Evolutionary conservation across 257 asterid genomes (phyloP), one percentile per base, ranked within the genome.

Genomic region (Scutellaria baicalensis): DNA sequence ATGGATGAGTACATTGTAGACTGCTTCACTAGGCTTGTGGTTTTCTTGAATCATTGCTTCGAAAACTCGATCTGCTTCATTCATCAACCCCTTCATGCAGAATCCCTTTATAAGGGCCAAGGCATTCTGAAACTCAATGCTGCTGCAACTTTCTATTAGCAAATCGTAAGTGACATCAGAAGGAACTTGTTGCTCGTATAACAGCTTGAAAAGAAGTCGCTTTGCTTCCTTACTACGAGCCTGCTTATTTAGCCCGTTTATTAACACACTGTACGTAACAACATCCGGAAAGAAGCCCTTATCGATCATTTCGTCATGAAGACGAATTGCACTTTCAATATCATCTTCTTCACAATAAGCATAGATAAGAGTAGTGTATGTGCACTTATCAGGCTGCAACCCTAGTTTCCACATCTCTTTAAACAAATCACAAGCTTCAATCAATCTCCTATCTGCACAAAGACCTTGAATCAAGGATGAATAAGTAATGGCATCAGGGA

Each of bases 41-140:
- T 85, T 75, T 57, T 64, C 81, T 73, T 77, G 70, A 60, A 84
- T 80, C 95, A 89, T 89, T 40, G 78, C 79, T 58, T 77, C 66
- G 51, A 85, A 86, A 78, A 88, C 92, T 49, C 68, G 69, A 69
- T 86, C 98, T 3, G 96, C 98, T 76, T 92, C 93, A 17, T 73
- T 78, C 88, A 86, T 84, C 87, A 92, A 71, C 43, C 96, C 97
- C 64, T 89, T 90, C 88, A 92, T 86, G 89, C 97, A 92, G 82
- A 92, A 90, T 52, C 95, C 95, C 67, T 92, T 90, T 23, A 92
- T 79, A 16, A 92, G 96, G 68, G 88, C 87, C 61, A 70, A 68
- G 8, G 48, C 84, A 62, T 83, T 84, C 76, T 75, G 84, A 69
- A 80, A 87, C 59, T 82, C 90, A 13, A 72, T 69, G 64, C 75